Base-by-base conservation (phyloP, 257 asterid species). In the Mentha longifolia region DNA sequence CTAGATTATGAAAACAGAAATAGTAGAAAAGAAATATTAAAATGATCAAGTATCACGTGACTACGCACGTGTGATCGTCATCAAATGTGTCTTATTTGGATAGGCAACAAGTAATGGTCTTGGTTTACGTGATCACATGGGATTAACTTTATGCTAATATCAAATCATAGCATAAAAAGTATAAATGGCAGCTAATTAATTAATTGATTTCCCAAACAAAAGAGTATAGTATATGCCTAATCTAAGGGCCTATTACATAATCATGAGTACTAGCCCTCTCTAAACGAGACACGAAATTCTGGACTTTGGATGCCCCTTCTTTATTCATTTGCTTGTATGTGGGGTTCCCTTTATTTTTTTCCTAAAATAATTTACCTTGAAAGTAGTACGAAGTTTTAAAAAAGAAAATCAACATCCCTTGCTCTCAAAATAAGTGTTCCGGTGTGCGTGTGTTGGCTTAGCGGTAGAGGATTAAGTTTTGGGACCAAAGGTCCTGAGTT, bases 101-200 rank as follows among this genome's bases (percentile, higher is more conserved):
- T 39, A 31, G 17, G 56, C 7, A 50, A 61, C 5, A 2, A 42
- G 3, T 75, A 65, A 20, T 60, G 33, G 71, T 56, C 47, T 78
- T n/a, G 84, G 74, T 30, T 52, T 52, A 67, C n/a, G 86, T 79
- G 80, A 82, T 79, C 84, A 79, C 84, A 76, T 79, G 86, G 81
- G 69, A 2, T 47, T 68, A 63, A 72, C 78, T 76, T 79, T 76
- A 82, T 54, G 76, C 49, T 76, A 82, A 69, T 67, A 52, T 14
- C 43, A 68, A 73, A 75, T 79, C 58, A 79, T 76, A 20, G 79
- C 86, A 82, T 82, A 55, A 73, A 82, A 82, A 79, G 80, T 56
- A 61, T 74, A 73, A 59, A 78, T 57, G 41, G 67, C 66, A 73
- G 58, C 69, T 81, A 77, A 66, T 70, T n/a, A n/a, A n/a, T n/a